Conservation (phyloP, 208 protist genomes). For the Leishmania braziliensis region DNA sequence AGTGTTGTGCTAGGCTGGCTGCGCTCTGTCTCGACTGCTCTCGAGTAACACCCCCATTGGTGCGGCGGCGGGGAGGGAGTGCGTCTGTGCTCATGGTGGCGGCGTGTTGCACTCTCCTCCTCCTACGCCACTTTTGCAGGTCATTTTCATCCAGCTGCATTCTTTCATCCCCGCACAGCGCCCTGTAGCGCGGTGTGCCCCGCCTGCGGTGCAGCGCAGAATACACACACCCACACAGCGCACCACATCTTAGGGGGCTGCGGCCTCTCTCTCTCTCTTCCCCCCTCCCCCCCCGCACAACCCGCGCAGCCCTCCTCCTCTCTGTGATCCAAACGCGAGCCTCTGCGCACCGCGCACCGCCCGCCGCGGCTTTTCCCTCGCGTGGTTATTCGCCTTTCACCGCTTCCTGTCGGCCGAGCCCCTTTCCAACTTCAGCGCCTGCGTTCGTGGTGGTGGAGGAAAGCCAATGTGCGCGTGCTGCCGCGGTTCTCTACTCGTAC, state of each 20-base stretch:
- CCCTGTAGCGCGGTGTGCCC: neutral
- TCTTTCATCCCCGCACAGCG: neutral
- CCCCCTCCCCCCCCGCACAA: too few relatives aligned
- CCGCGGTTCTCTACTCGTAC: neutral
- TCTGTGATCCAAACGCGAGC: neutral
- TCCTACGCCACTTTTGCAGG: neutral
- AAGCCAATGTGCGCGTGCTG: neutral
- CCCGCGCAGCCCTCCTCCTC: neutral
- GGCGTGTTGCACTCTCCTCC: neutral
- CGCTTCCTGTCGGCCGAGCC: neutral
- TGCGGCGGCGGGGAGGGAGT: neutral
- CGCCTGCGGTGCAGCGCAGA: neutral
- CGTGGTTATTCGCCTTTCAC: neutral
- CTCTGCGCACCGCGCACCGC: neutral
- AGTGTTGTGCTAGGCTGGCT: constrained; percentile 57
- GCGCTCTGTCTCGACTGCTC: constrained; percentile 21
- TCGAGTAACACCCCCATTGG: constrained; percentile 22
- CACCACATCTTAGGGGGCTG: neutral
- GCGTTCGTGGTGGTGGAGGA: neutral
- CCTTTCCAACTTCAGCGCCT: neutral
- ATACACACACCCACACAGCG: neutral
- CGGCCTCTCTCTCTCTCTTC: neutral
- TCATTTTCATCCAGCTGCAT: neutral
- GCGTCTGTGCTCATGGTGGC: neutral
- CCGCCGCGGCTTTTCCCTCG: neutral